These are phyloP conservation scores for Syzygium syzygioides DNA, from an alignment of 441 rosid genomes.

Conservation along the genomic window DNA sequence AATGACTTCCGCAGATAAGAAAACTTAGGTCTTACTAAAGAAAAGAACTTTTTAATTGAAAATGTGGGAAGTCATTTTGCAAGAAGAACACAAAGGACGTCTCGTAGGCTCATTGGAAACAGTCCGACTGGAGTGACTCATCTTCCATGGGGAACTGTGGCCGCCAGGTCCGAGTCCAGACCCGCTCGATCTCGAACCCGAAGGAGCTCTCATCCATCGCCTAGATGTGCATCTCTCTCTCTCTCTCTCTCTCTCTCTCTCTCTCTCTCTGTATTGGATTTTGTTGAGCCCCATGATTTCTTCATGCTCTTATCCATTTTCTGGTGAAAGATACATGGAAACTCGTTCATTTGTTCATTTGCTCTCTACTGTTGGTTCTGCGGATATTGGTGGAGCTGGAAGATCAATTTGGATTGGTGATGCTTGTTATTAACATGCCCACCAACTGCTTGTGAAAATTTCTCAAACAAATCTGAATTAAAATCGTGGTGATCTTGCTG, in stretches of 20 bases:
- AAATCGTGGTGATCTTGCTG: not conserved
- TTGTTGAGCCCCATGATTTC: not conserved
- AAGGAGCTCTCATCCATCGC: not conserved
- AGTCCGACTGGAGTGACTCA: not conserved
- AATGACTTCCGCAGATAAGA: not conserved
- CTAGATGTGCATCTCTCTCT: not conserved
- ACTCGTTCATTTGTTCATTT: not conserved
- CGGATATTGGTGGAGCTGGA: not conserved
- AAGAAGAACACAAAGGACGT: not conserved
- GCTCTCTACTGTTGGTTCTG: not conserved
- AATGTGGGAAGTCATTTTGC: not conserved
- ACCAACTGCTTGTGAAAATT: not conserved
- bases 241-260: not conserved
- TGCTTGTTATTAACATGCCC: not conserved
- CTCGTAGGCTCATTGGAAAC: not conserved
- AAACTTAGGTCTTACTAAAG: too few species aligned
- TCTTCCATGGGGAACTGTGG: not conserved
- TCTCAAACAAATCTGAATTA: not conserved
- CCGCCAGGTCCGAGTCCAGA: not conserved
- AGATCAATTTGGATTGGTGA: not conserved
- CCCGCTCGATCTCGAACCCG: fast-evolving
- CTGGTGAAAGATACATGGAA: not conserved
- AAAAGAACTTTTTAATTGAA: too few species aligned
- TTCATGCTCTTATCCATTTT: not conserved
- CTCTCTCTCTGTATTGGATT: not conserved